These are phyloP conservation scores for Acanthamoeba royreba DNA, from an alignment of 208 protist species.

Conservation along the genomic window DNA sequence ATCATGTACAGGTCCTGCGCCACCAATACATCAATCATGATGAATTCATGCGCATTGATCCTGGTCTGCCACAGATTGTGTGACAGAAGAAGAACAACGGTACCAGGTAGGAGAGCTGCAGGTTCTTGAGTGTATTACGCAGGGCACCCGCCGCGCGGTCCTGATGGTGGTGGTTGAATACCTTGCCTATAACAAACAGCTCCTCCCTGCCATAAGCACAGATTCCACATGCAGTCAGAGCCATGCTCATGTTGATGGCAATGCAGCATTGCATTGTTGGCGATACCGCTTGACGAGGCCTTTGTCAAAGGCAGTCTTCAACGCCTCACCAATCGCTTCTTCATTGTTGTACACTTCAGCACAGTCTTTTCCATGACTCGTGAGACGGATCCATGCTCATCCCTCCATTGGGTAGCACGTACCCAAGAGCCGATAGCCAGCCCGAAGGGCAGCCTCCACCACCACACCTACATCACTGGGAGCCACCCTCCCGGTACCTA, in stretches of 20 bases:
- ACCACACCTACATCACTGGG: background rate
- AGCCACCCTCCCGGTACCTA: background rate
- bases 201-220: no score
- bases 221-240: no score
- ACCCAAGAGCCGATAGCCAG: background rate
- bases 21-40: background rate
- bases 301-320: background rate
- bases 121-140: background rate
- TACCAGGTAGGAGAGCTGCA: slow-evolving; percentile 20
- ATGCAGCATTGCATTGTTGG: no score
- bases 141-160: background rate
- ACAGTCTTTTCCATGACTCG: background rate
- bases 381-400: background rate
- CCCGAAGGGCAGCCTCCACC: background rate
- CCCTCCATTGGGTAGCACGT: background rate
- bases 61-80: background rate
- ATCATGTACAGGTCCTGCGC: slow-evolving; percentile 24
- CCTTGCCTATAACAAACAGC: background rate
- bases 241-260: no score
- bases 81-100: background rate
- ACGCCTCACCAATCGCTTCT: background rate
- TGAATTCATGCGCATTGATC: no score
- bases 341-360: background rate
- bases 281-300: background rate
- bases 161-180: background rate